phyloP scores from a whole-genome alignment of 495 filamentous ascomycete genomes.

The Thozetella sp. region DNA sequence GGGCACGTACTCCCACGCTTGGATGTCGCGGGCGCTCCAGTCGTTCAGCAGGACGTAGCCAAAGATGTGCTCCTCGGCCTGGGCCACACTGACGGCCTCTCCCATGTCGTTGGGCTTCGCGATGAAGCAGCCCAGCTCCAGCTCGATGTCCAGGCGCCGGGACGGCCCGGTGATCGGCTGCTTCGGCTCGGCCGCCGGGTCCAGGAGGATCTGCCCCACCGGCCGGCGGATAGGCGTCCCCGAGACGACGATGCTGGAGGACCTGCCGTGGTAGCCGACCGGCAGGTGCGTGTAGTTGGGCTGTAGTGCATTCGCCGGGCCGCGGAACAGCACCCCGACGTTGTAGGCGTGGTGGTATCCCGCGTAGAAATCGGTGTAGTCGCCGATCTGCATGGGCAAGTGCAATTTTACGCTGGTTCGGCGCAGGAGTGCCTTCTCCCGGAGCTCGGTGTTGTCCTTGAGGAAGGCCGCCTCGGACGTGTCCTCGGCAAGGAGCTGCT shows the following conservation, averaged over 20 bases:
- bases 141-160: conserved; percentile 78
- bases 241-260: conserved; percentile 76
- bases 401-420: conserved; percentile 68
- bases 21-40: conserved; percentile 91
- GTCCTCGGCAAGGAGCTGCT: conserved; percentile 65
- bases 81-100: conserved; percentile 54
- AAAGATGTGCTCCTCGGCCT: conserved; percentile 79
- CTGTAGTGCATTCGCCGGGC: conserved; percentile 76
- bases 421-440: conserved; percentile 37
- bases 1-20: conserved; percentile 87
- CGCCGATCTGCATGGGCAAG: conserved; percentile 85
- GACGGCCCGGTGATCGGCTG: conserved; percentile 64
- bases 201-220: conserved; percentile 76
- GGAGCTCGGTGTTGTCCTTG: conserved; percentile 31
- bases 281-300: conserved; percentile 91
- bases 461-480: conserved; percentile 33
- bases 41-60: conserved; percentile 92
- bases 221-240: conserved; percentile 78
- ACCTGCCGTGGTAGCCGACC: conserved; percentile 85
- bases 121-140: conserved; percentile 87
- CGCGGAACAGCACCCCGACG: conserved; percentile 82
- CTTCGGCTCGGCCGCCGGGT: conserved; percentile 60
- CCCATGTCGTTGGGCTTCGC: conserved; percentile 68
- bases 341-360: conserved; percentile 86
- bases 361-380: conserved; percentile 98